These are phyloP conservation scores for Pyrenopolyporus hunteri DNA, from an alignment of 495 filamentous ascomycete genomes.

Conservation along the genomic window DNA sequence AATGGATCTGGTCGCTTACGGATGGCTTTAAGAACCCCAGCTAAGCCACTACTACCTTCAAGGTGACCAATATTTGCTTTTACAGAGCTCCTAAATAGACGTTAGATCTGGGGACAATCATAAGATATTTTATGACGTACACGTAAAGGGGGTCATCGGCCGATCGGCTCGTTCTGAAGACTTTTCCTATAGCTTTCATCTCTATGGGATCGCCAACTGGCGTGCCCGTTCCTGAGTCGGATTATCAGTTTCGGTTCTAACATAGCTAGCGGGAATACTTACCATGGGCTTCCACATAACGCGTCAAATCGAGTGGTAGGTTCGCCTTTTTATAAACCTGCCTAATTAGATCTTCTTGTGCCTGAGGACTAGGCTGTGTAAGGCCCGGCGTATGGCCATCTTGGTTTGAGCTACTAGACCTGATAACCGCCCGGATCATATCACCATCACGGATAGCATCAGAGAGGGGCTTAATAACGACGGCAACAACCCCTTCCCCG, in stretches of 20 bases:
- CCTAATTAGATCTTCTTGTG: constrained; percentile 58
- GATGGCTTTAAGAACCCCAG: constrained; percentile 59
- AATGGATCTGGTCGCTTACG: constrained; percentile 46
- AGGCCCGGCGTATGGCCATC: constrained; percentile 60
- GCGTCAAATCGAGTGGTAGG: constrained; percentile 49
- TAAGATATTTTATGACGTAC: constrained; percentile 16
- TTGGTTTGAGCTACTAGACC: constrained; percentile 57
- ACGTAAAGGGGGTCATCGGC: constrained; percentile 49
- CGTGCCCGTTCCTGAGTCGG: constrained; percentile 55
- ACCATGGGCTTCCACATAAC: constrained; percentile 55
- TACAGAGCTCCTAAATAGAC: constrained; percentile 49
- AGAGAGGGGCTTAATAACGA: constrained; percentile 60
- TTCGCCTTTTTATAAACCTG: constrained; percentile 53
- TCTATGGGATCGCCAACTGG: constrained; percentile 63
- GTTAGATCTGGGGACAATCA: not conserved
- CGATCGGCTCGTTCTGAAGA: constrained; percentile 40
- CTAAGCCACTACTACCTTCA: constrained; percentile 58
- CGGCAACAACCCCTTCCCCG: constrained; percentile 61
- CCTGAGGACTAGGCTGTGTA: constrained; percentile 55
- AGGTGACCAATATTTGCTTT: constrained; percentile 64
- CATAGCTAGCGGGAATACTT: not conserved
- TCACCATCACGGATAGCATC: constrained; percentile 56
- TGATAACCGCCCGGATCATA: constrained; percentile 65
- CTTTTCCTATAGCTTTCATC: constrained; percentile 52
- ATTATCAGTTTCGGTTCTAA: not conserved